These are phyloP conservation scores for Suillus luteus DNA, from an alignment of 768 basidiomycete species.

Conservation along the genomic window DNA sequence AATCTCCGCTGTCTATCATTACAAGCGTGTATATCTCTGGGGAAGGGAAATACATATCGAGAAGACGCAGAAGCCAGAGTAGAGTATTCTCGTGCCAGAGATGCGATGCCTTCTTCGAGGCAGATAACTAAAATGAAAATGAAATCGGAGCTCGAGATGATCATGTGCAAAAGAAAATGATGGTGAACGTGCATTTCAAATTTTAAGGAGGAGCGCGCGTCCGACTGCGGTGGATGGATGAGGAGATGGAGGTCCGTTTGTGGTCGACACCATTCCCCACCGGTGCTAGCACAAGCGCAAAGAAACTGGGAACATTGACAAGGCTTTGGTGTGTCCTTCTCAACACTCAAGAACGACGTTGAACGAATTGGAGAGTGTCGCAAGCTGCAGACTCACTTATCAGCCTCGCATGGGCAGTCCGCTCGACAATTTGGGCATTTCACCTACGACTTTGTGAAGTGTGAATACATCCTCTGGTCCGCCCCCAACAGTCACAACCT, in stretches of 20 bases:
- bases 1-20: neutral
- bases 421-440: neutral
- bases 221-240: neutral
- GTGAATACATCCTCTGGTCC: neutral
- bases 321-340: neutral
- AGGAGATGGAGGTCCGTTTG: neutral
- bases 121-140: conserved; percentile 2
- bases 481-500: neutral
- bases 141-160: conserved; percentile 1
- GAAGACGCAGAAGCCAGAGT: neutral
- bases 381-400: neutral
- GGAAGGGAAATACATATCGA: conserved; percentile 3
- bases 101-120: conserved; percentile 3
- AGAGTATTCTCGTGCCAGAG: neutral
- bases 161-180: neutral
- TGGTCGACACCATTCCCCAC: neutral
- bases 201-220: neutral
- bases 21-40: neutral
- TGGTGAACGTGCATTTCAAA: neutral
- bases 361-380: neutral
- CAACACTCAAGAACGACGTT: neutral
- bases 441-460: neutral
- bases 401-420: too few relatives aligned
- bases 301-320: neutral
- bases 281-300: neutral